These are phyloP conservation scores for Lolium perenne DNA, from an alignment of 176 grass and related monocot species.

Conservation along the genomic window DNA sequence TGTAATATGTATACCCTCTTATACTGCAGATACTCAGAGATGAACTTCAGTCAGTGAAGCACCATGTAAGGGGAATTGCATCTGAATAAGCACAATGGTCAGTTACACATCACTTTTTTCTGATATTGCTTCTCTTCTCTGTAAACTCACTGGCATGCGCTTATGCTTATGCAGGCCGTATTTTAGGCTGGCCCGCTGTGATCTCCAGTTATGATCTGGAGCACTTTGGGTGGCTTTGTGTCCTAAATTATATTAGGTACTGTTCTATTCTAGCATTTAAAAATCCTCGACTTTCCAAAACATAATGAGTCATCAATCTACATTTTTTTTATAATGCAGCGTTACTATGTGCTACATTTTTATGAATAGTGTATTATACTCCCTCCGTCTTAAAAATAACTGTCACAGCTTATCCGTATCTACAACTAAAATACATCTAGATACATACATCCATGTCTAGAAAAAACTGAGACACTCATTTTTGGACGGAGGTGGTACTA, in stretches of 20 bases:
- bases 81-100: constrained; percentile 55
- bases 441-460: too few species aligned
- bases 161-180: constrained; percentile 49
- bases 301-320: background rate
- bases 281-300: background rate
- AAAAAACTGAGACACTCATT: too few species aligned
- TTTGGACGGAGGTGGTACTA: background rate
- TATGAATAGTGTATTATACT: background rate
- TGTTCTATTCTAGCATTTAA: constrained; percentile 13
- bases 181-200: constrained; percentile 46
- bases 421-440: too few species aligned
- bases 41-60: constrained; percentile 96
- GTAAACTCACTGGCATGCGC: constrained; percentile 43
- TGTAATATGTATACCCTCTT: constrained; percentile 8
- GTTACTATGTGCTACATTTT: background rate
- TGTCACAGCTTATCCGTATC: too few species aligned
- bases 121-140: constrained; percentile 32
- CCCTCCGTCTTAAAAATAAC: too few species aligned
- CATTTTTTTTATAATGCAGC: background rate
- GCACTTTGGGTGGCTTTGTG: constrained; percentile 57
- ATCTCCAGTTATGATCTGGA: constrained; percentile 57
- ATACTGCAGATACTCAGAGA: constrained; percentile 92
- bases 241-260: constrained; percentile 62
- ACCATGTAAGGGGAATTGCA: constrained; percentile 45
- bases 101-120: constrained; percentile 37